Conservation (phyloP, 2,329 filamentous ascomycete species). For the Escovopsis weberi region DNA sequence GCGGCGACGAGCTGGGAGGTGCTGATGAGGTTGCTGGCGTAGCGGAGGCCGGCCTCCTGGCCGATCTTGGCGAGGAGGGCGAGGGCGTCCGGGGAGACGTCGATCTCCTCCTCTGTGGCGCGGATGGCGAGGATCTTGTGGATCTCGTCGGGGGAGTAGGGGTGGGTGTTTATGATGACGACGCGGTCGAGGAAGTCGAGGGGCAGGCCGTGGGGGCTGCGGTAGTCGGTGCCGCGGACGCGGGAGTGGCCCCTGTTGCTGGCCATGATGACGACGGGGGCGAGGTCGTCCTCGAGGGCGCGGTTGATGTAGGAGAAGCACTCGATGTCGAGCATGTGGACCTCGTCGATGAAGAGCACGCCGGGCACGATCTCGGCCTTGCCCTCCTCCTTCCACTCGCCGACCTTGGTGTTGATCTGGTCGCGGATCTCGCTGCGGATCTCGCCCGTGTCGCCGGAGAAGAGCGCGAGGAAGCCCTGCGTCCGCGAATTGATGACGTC, state of each 20-base stretch:
- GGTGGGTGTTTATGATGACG: slow-evolving; percentile 86
- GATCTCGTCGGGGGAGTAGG: slow-evolving; percentile 73
- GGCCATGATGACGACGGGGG: slow-evolving; percentile 98
- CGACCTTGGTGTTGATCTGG: slow-evolving; percentile 98
- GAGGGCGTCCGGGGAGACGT: slow-evolving; percentile 76
- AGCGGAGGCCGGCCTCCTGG: slow-evolving; percentile 78
- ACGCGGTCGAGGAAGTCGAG: slow-evolving; percentile 93
- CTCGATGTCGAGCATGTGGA: slow-evolving; percentile 99
- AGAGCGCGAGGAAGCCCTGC: slow-evolving; percentile 94
- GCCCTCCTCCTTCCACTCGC: slow-evolving; percentile 98
- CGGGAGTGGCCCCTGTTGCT: slow-evolving; percentile 86
- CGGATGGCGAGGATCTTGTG: slow-evolving; percentile 84
- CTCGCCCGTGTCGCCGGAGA: slow-evolving; percentile 95
- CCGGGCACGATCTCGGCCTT: slow-evolving; percentile 97
- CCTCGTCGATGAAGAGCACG: slow-evolving; percentile 95
- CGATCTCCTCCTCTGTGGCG: slow-evolving; percentile 90
- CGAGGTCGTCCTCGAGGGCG: slow-evolving; percentile 84
- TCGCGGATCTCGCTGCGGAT: slow-evolving; percentile 94
- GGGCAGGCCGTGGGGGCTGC: slow-evolving; percentile 82
- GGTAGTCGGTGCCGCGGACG: slow-evolving; percentile 88
- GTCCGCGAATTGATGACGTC: slow-evolving; percentile 98
- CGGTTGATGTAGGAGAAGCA: slow-evolving; percentile 99
- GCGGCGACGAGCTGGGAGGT: slow-evolving; percentile 77
- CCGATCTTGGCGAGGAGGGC: slow-evolving; percentile 93
- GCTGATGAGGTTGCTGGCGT: slow-evolving; percentile 95